Evolutionary conservation across 352 stramenopile species (phyloP), one percentile per base, ranked within the genome.

Genomic region (Discostella stelligera): DNA sequence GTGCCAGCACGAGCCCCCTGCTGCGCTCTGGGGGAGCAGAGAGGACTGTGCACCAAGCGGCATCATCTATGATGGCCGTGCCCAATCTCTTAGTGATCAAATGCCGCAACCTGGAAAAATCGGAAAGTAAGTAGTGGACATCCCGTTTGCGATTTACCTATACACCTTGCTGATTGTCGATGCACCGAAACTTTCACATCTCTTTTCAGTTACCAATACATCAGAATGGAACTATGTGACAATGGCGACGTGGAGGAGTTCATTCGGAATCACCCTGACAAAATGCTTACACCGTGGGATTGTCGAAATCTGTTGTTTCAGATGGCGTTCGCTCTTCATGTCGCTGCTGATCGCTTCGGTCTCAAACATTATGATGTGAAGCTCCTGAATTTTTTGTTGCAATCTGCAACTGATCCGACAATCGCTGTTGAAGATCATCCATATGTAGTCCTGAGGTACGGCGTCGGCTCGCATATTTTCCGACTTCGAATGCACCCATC

Each of bases 311-410:
- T 98, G 65, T 94, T 99, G 32, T 99, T 99, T 74, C 97, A 99
- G 85, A 98, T 99, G 95, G 90, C 94, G 11, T 98, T 98, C 84
- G 85, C 95, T 30, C 78, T 99, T 18, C 97, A 98, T 79, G 94
- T 93, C 46, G 95, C 93, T 23, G 91, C 93, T 18, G 90, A 97
- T 55, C 90, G 90, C 20, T 95, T 96, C 68, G 89, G 93, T 27
- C 63, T 99, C 64, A 97, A 98, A 18, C 97, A 99, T 87, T 98
- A 97, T 79, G 97, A 99, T 85, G 89, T 99, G 44, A 99, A 99
- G 91, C 87, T 99, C 18, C 90, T 99, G 18, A 99, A 99, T 77
- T 98, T 98, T 69, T 98, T 99, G 60, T 67, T 98, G 9, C 95
- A 97, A 71, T 74, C 71, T 37, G 69, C 86, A 0, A 74, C 48